These are phyloP conservation scores for Mycena vitilis DNA, from an alignment of 768 basidiomycete species.

Conservation along the genomic window DNA sequence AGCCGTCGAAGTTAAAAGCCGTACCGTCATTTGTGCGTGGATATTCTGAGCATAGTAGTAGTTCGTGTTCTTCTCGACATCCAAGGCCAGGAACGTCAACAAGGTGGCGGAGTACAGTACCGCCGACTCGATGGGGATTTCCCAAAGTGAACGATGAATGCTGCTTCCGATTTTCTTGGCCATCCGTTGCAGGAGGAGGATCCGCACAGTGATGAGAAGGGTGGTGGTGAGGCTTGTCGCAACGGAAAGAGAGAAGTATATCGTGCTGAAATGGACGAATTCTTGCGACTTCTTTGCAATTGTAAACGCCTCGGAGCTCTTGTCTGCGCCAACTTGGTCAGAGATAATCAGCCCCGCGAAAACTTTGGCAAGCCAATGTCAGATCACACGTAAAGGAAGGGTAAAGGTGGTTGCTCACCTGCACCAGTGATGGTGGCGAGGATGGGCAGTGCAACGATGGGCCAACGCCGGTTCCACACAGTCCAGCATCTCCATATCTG, in stretches of 20 bases:
- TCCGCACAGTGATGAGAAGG: constrained; percentile 17
- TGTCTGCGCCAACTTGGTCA: constrained; percentile 13
- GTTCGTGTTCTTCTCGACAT: constrained; percentile 7
- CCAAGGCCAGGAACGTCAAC: constrained; percentile 18
- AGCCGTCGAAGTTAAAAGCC: no score
- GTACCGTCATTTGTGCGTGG: constrained; percentile 17
- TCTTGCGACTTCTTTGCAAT: constrained; percentile 18
- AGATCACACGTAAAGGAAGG: no score
- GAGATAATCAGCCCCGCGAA: constrained; percentile 16
- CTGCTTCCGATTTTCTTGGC: not conserved
- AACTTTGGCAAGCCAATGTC: not conserved
- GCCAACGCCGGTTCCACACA: constrained; percentile 25
- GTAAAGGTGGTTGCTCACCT: not conserved
- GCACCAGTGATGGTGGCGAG: constrained; percentile 15
- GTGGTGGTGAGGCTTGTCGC: constrained; percentile 23
- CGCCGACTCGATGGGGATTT: constrained; percentile 21
- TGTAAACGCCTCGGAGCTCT: constrained; percentile 13
- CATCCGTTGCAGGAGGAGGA: constrained; percentile 18
- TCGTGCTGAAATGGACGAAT: constrained; percentile 17
- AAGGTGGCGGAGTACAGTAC: constrained; percentile 20
- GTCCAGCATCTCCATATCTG: constrained; percentile 28
- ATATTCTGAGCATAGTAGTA: constrained; percentile 23
- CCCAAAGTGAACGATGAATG: constrained; percentile 7
- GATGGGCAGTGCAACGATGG: constrained; percentile 10
- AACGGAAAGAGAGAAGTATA: constrained; percentile 27